Percentiles rank a stretch among this genome's conserved stretches.
phyloP scores from a whole-genome alignment of 2,329 filamentous ascomycete species.

The Claviceps maximensis region DNA sequence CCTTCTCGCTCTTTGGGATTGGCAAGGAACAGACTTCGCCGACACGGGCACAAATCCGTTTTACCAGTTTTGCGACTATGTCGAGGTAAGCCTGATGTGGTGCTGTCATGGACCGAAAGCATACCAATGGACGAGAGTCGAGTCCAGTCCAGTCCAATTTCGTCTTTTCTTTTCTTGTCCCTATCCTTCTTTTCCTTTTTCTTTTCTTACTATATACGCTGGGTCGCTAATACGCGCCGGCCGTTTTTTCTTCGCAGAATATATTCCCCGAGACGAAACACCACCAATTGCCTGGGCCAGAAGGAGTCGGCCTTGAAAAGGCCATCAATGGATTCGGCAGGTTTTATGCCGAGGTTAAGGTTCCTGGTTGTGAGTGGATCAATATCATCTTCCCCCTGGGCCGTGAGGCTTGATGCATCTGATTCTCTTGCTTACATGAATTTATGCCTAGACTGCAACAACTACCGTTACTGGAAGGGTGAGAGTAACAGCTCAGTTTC shows the following conservation, averaged over 20 bases:
- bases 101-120: too few relatives aligned
- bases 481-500: conserved; percentile 17
- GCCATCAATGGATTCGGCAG: conserved; percentile 41
- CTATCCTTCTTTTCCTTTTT: too few relatives aligned
- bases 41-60: conserved; percentile 19
- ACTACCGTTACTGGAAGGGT: not conserved
- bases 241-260: conserved; percentile 23
- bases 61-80: conserved; percentile 23
- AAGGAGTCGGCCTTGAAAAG: conserved; percentile 37
- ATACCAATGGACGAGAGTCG: too few relatives aligned
- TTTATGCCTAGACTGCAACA: conserved; percentile 24
- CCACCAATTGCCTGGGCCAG: conserved; percentile 5
- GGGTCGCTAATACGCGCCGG: not conserved
- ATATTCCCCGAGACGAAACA: conserved; percentile 9
- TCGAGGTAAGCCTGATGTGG: conserved; percentile 10
- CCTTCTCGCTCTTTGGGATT: conserved; percentile 12
- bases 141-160: conserved; percentile 20
- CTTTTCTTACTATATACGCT: too few relatives aligned
- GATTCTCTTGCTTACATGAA: conserved; percentile 32
- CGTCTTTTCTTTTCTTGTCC: too few relatives aligned
- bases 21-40: conserved; percentile 23
- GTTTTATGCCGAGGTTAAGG: conserved; percentile 32
- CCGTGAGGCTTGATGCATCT: not conserved
- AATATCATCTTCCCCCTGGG: not conserved
- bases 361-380: conserved; percentile 20